Conservation (phyloP, 257 asterid genomes). For the Lithospermum erythrorhizon region DNA sequence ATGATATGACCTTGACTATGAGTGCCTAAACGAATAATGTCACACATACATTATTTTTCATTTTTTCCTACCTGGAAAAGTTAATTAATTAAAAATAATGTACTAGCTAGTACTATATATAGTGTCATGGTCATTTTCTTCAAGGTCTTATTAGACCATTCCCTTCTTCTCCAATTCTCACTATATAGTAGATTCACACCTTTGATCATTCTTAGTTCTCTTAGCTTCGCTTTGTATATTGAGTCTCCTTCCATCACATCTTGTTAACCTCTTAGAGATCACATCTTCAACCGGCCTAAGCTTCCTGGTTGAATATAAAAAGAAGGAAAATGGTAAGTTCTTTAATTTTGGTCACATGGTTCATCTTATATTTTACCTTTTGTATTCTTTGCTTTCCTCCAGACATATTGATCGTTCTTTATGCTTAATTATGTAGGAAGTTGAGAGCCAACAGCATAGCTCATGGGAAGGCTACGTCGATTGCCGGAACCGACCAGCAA, state of each 20-base stretch:
- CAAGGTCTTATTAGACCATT: constrained; percentile 15
- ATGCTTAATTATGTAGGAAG: constrained; percentile 32
- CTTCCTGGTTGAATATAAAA: background rate
- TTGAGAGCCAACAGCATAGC: constrained; percentile 31
- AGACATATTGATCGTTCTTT: background rate
- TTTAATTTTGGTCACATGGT: background rate
- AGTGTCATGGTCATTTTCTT: constrained; percentile 6
- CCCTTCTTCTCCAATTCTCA: constrained; percentile 10
- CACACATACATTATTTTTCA: background rate
- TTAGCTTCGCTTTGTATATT: constrained; percentile 7
- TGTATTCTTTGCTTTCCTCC: background rate
- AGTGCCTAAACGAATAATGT: constrained; percentile 9
- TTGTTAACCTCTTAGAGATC: constrained; percentile 1
- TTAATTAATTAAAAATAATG: background rate
- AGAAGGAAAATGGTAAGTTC: constrained; percentile 20
- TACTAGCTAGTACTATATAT: constrained; percentile 6
- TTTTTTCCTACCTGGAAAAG: background rate
- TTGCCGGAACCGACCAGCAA: constrained; percentile 64
- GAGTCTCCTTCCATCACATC: background rate
- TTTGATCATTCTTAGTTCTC: background rate
- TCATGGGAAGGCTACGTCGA: constrained; percentile 77
- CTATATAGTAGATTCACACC: constrained; percentile 8
- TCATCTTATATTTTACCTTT: background rate
- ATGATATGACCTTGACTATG: too few species aligned
- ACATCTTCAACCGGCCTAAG: background rate